These are phyloP conservation scores for Phytophthora vignae DNA, from an alignment of 352 stramenopile species.

Conservation along the genomic window DNA sequence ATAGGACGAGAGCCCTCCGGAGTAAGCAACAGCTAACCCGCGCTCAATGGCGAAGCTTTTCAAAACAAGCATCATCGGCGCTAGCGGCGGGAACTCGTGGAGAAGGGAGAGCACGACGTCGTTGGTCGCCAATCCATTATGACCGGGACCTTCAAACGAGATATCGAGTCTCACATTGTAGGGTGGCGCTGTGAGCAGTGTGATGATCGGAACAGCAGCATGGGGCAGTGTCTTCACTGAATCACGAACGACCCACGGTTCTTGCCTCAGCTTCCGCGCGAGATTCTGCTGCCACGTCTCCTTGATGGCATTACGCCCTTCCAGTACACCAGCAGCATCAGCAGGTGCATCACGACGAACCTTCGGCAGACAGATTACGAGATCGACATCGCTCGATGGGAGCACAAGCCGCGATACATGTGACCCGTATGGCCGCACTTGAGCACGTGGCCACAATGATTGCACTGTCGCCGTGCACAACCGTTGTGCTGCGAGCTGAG, in stretches of 20 bases:
- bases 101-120: conserved; percentile 93
- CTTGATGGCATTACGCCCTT: conserved; percentile 98
- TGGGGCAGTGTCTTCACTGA: conserved; percentile 98
- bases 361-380: conserved; percentile 98
- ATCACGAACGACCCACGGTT: conserved; percentile 92
- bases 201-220: conserved; percentile 97
- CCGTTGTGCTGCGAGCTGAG: conserved; percentile 79
- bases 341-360: conserved; percentile 95
- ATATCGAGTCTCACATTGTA: conserved; percentile 94
- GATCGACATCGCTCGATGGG: conserved; percentile 97
- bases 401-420: conserved; percentile 96
- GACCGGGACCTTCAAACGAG: conserved; percentile 96
- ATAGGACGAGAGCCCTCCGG: conserved; percentile 97
- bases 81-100: conserved; percentile 94
- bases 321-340: conserved; percentile 94
- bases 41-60: conserved; percentile 95
- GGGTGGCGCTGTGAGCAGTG: conserved; percentile 85
- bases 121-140: conserved; percentile 96
- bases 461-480: conserved; percentile 86
- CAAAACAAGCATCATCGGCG: conserved; percentile 96
- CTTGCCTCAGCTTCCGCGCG: conserved; percentile 93
- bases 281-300: conserved; percentile 98
- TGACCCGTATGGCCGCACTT: conserved; percentile 97
- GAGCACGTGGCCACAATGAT: conserved; percentile 94
- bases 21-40: conserved; percentile 95